Percentiles rank a stretch among this genome's conserved stretches.
phyloP scores from a whole-genome alignment of 148 eudicot genomes.

The Bassia scoparia region DNA sequence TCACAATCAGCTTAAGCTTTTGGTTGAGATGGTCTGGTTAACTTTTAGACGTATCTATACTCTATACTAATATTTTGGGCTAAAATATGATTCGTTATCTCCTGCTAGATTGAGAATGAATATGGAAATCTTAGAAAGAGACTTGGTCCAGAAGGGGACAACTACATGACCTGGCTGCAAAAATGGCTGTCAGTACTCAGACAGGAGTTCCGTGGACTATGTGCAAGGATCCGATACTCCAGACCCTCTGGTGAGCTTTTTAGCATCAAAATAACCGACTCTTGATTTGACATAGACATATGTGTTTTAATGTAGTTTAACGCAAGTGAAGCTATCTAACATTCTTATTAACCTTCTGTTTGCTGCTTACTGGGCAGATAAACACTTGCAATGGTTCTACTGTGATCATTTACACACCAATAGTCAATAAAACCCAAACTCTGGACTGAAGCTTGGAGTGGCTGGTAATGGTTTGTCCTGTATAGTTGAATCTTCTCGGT shows the following conservation, averaged over 20 bases:
- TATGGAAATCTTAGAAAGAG: constrained; percentile 49
- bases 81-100: constrained; percentile 6
- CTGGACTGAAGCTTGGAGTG: constrained; percentile 98
- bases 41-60: not conserved
- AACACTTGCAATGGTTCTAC: constrained; percentile 91
- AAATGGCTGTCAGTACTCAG: constrained; percentile 63
- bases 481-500: not conserved
- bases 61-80: not conserved
- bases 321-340: not conserved
- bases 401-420: constrained; percentile 76
- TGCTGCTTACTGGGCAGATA: constrained; percentile 45
- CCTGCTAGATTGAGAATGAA: constrained; percentile 80
- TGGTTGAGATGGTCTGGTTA: too few relatives aligned
- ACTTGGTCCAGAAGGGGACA: constrained; percentile 58
- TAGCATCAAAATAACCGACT: not conserved
- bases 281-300: not conserved
- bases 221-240: constrained; percentile 98
- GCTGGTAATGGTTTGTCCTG: constrained; percentile 52
- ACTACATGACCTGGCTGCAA: constrained; percentile 88
- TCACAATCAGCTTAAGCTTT: too few relatives aligned
- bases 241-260: constrained; percentile 66
- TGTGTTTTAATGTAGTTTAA: not conserved
- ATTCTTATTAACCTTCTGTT: constrained; percentile 3
- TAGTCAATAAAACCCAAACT: constrained; percentile 72
- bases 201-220: constrained; percentile 98